Conservation (phyloP, 495 filamentous ascomycete genomes). For the Tricharina praecox region DNA sequence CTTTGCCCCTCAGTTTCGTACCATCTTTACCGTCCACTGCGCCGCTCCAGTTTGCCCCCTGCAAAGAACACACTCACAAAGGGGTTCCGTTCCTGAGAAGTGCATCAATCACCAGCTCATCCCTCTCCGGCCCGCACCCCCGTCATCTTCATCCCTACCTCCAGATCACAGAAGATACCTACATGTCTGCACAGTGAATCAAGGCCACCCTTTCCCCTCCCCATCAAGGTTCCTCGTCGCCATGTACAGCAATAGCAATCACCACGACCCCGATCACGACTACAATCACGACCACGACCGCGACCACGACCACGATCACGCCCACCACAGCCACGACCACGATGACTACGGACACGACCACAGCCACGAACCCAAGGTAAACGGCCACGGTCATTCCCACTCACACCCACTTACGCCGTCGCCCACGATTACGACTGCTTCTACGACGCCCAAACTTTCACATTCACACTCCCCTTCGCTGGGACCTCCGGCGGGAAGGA, state of each 20-base stretch:
- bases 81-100: too few relatives aligned
- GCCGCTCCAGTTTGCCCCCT: not conserved
- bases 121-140: too few relatives aligned
- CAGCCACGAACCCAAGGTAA: not conserved
- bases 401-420: not conserved
- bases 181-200: not conserved
- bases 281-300: not conserved
- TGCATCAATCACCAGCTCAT: too few relatives aligned
- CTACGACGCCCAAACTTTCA: not conserved
- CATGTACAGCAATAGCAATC: too few relatives aligned
- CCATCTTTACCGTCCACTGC: too few relatives aligned
- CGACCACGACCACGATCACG: not conserved
- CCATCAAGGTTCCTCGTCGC: conserved; percentile 4
- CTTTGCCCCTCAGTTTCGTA: too few relatives aligned
- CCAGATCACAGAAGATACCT: not conserved
- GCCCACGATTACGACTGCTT: not conserved
- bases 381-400: conserved; percentile 8
- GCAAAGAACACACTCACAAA: too few relatives aligned
- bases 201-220: not conserved
- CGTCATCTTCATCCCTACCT: too few relatives aligned
- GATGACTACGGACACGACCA: conserved; percentile 1
- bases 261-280: not conserved
- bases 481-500: not conserved
- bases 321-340: conserved; percentile 5
- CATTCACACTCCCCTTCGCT: not conserved